Evolutionary conservation across 139 green algal species (phyloP).

Genomic region (Chlorella sorokiniana): DNA sequence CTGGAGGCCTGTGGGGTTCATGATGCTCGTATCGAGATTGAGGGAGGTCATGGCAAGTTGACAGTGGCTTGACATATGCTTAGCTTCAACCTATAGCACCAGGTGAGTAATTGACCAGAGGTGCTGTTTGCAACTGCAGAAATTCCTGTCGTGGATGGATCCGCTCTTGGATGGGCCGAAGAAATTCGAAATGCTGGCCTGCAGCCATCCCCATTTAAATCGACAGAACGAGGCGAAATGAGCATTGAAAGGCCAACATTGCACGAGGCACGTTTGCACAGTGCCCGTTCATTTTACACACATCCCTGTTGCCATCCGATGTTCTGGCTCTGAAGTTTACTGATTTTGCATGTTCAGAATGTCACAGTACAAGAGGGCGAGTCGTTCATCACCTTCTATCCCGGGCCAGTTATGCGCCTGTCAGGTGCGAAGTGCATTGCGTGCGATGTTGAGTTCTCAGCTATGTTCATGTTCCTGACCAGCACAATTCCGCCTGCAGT

Average conservation of each 20-base stretch:
- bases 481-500: conserved; percentile 1
- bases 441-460: neutral
- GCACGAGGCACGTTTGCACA: no score
- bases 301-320: neutral
- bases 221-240: neutral
- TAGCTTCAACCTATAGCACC: neutral
- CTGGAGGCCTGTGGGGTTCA: conserved; percentile 87
- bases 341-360: conserved; percentile 29
- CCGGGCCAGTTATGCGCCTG: conserved; percentile 47
- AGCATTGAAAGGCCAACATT: no score
- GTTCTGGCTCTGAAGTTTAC: no score
- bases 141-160: conserved; percentile 87
- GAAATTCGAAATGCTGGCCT: conserved; percentile 58
- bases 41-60: conserved; percentile 47
- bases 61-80: no score
- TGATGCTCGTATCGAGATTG: conserved; percentile 83
- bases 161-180: conserved; percentile 65
- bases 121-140: conserved; percentile 41
- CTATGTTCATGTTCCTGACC: neutral
- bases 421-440: conserved; percentile 36
- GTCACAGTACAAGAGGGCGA: conserved; percentile 71
- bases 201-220: conserved; percentile 5
- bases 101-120: neutral
- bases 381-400: conserved; percentile 78
- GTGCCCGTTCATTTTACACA: no score